These are phyloP conservation scores for Fomitopsis serialis DNA, from an alignment of 768 basidiomycete species.

Conservation along the genomic window DNA sequence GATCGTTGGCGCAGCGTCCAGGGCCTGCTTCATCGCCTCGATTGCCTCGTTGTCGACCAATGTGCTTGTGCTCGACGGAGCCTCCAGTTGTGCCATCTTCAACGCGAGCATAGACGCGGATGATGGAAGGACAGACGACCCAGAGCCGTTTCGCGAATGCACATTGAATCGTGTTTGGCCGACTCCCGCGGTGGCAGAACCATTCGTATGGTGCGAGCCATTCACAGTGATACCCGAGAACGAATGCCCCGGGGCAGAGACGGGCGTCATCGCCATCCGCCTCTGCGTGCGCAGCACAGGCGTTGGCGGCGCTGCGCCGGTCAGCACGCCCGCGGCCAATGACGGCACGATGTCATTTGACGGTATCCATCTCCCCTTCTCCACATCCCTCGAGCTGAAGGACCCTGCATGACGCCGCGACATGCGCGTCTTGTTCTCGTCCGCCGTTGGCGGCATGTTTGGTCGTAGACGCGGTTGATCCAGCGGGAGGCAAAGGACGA, in stretches of 20 bases:
- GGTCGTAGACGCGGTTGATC: conserved; percentile 22
- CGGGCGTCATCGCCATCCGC: conserved; percentile 14
- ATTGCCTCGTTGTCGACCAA: conserved; percentile 76
- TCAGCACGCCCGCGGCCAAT: conserved; percentile 36
- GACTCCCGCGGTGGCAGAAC: neutral
- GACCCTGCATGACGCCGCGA: conserved; percentile 88
- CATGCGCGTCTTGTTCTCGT: conserved; percentile 42
- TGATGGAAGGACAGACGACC: conserved; percentile 35
- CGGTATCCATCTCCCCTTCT: conserved; percentile 76
- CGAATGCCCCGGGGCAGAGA: conserved; percentile 3
- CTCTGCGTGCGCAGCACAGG: conserved; percentile 22
- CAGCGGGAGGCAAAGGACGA: conserved; percentile 23
- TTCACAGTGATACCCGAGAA: neutral
- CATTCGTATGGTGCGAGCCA: neutral
- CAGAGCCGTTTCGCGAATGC: conserved; percentile 41
- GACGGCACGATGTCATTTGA: conserved; percentile 44
- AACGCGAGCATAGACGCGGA: conserved; percentile 35
- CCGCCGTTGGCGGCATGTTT: conserved; percentile 20
- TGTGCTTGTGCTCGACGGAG: conserved; percentile 46
- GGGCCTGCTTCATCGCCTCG: conserved; percentile 71
- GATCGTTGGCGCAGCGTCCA: conserved; percentile 73
- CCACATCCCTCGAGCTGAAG: conserved; percentile 88
- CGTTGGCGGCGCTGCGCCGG: conserved; percentile 17
- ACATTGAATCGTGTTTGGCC: conserved; percentile 23
- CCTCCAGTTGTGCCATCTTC: conserved; percentile 37